Percentiles rank a stretch among this genome's conserved stretches.
Conservation (phyloP, 495 filamentous ascomycete genomes). For the Haplographium delicatum region DNA sequence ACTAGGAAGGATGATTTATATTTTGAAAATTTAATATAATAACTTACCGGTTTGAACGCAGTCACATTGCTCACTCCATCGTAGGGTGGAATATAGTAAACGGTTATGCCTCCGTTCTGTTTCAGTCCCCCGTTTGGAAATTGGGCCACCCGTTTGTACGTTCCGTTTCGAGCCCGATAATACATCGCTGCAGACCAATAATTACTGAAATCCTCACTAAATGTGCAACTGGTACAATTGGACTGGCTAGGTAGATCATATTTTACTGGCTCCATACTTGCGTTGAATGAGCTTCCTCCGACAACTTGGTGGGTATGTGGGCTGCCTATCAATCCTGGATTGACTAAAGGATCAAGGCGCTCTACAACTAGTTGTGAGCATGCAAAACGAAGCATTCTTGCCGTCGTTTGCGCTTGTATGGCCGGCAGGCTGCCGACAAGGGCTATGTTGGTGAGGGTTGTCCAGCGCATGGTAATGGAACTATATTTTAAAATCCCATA, state of each 20-base stretch:
- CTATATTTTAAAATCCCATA: no score
- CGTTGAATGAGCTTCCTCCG: slow-evolving; percentile 59
- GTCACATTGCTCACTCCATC: slow-evolving; percentile 38
- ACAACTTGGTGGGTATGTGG: slow-evolving; percentile 59
- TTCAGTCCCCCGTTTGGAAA: slow-evolving; percentile 8
- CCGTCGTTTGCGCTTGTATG: neutral
- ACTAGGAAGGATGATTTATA: neutral
- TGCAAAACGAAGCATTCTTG: slow-evolving; percentile 11
- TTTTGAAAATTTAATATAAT: neutral
- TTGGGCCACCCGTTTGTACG: slow-evolving; percentile 54
- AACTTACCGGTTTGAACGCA: slow-evolving; percentile 36
- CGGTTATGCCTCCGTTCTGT: slow-evolving; percentile 38
- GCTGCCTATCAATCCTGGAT: slow-evolving; percentile 42
- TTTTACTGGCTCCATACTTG: slow-evolving; percentile 47
- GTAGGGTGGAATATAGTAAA: slow-evolving; percentile 41
- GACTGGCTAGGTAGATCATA: slow-evolving; percentile 37
- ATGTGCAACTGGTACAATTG: slow-evolving; percentile 55
- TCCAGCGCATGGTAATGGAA: neutral
- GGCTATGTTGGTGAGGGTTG: neutral
- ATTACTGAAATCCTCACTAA: slow-evolving; percentile 58
- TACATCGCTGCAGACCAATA: slow-evolving; percentile 68
- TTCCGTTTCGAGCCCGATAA: slow-evolving; percentile 55
- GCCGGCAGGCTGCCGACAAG: no score
- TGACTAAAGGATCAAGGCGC: slow-evolving; percentile 59
- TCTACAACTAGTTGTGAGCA: slow-evolving; percentile 35